Conservation (phyloP, 1,284 basidiomycete genomes). For the Heterobasidion annosum region DNA sequence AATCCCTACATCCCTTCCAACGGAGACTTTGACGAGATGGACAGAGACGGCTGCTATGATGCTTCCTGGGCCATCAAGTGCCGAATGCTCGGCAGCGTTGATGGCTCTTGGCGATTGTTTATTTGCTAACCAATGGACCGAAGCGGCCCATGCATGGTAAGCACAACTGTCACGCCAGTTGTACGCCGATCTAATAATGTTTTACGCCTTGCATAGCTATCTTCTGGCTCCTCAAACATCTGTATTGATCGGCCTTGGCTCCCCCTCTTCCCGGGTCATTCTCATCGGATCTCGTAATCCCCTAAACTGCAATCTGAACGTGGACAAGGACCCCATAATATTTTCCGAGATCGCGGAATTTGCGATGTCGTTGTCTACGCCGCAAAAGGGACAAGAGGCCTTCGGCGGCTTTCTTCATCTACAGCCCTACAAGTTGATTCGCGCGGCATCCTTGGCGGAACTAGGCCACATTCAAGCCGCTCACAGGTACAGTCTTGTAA, state of each 20-base stretch:
- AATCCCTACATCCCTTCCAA: conserved; percentile 36
- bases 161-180: conserved; percentile 9
- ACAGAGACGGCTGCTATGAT: conserved; percentile 83
- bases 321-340: conserved; percentile 74
- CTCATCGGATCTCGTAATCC: conserved; percentile 63
- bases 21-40: conserved; percentile 68
- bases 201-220: conserved; percentile 46
- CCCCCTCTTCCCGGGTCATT: conserved; percentile 51
- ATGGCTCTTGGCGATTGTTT: conserved; percentile 86
- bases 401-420: conserved; percentile 81
- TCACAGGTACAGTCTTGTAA: conserved; percentile 41
- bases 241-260: conserved; percentile 59
- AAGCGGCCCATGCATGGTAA: conserved; percentile 91
- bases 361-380: conserved; percentile 68
- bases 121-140: conserved; percentile 59
- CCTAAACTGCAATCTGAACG: conserved; percentile 44
- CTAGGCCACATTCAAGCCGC: conserved; percentile 69
- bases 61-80: conserved; percentile 60
- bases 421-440: conserved; percentile 82
- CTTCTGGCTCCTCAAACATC: conserved; percentile 83
- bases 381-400: conserved; percentile 79
- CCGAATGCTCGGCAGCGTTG: conserved; percentile 66
- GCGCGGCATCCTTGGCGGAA: conserved; percentile 74
- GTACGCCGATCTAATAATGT: background rate
- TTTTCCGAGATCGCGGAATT: conserved; percentile 93